Evolutionary conservation across 2,329 filamentous ascomycete species (phyloP).

Genomic region (Dryadomyces quercivorus): DNA sequence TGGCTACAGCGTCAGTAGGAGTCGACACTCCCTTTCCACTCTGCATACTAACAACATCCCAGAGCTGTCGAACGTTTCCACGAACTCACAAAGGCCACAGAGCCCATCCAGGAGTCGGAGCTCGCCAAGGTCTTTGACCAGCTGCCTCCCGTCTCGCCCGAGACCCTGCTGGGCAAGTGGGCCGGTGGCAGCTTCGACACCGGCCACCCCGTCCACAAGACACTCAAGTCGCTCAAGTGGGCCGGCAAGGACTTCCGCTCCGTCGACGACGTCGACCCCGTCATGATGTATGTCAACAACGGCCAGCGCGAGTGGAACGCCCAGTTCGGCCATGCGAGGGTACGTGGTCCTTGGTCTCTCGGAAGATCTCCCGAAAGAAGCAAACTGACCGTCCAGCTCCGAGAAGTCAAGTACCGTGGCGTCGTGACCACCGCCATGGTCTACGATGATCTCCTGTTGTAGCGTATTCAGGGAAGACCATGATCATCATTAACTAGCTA

Average conservation of each 20-base stretch:
- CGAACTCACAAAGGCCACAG: background rate
- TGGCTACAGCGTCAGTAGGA: too few species aligned
- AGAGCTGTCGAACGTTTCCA: constrained; percentile 1
- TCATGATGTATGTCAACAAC: background rate
- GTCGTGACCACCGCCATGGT: constrained; percentile 1
- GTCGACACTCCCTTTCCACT: too few species aligned
- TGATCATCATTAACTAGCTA: too few species aligned
- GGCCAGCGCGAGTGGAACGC: background rate
- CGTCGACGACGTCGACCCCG: background rate
- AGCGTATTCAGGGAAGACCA: too few species aligned
- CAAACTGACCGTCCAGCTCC: background rate
- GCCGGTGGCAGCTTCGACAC: background rate
- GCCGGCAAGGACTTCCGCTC: constrained; percentile 1
- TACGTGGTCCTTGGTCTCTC: too few species aligned
- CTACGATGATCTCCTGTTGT: background rate
- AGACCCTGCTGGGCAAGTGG: background rate
- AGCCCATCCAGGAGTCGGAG: background rate
- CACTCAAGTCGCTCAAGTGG: background rate
- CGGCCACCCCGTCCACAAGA: background rate
- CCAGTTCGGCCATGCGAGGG: constrained; percentile 1
- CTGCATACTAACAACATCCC: too few species aligned
- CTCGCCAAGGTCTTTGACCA: background rate
- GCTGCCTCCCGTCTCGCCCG: background rate
- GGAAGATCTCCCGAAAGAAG: too few species aligned
- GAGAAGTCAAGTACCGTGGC: background rate